Evolutionary conservation across 1,284 basidiomycete genomes (phyloP), one percentile per base, ranked within the genome.

Genomic region (Agroathelia rolfsii): DNA sequence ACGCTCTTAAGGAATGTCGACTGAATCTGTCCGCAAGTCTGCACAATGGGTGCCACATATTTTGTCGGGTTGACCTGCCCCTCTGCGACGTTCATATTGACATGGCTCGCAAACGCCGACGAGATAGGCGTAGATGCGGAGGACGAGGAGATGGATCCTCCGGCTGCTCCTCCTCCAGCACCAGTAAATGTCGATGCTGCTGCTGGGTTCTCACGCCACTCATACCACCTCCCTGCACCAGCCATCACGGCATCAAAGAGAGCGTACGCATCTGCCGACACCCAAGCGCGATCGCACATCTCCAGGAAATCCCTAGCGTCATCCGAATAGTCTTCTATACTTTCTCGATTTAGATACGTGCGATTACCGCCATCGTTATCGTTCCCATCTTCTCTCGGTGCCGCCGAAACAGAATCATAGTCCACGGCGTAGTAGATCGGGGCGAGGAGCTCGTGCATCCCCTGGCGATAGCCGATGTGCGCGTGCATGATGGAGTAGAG

Each of bases 401-500:
- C n/a, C n/a, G 62, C 58, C 3, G 57, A 41, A 11, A 85, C 52
- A 2, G 88, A 81, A 57, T 96, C 92, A 44, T 72, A 80, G 51
- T 93, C 83, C 34, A 88, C 65, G 2, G 79, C 78, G 48, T 82
- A 74, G 44, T 86, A 82, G 19, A 94, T 55, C 0, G 86, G 82
- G 1, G 89, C 92, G 5, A 94, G 69, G 4, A 95, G 62, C 52
- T 96, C 92, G 51, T 96, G 92, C 92, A 96, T 95, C 30, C 92
- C 92, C 67, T 94, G 83, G 19, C 92, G 72, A 51, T 95, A 95
- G 18, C 89, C 88, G 13, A 92, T 74, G 31, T 79, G 67, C 1
- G 82, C 73, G 53, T 90, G 75, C 49, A 74, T 71, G 24, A 72
- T 66, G 12, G 82, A 76, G 49, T 83, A 85, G 13, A 95, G 58